Evolutionary conservation across 495 filamentous ascomycete genomes (phyloP).

Genomic region (Xylaria acuta): DNA sequence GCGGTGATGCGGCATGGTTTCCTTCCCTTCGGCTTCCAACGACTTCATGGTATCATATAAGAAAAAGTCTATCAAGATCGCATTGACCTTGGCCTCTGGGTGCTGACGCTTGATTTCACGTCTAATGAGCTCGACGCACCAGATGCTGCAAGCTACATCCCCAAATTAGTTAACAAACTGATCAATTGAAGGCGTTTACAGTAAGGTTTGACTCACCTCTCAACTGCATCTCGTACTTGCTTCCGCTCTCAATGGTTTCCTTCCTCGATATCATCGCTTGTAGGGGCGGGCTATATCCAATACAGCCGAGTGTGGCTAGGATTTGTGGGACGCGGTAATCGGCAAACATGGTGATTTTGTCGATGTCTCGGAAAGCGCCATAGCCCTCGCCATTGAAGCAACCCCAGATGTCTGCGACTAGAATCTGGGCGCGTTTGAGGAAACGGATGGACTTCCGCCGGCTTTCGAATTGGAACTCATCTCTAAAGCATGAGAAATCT

Average conservation of each 20-base stretch:
- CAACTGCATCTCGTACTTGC: constrained; percentile 85
- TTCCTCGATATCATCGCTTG: constrained; percentile 68
- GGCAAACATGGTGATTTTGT: constrained; percentile 97
- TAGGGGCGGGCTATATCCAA: constrained; percentile 81
- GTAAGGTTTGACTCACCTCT: constrained; percentile 62
- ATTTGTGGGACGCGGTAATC: constrained; percentile 98
- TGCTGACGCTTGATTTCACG: constrained; percentile 78
- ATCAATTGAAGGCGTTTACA: not conserved
- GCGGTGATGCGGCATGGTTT: constrained; percentile 85
- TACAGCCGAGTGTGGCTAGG: constrained; percentile 79
- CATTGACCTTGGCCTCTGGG: constrained; percentile 77
- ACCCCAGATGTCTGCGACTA: constrained; percentile 94
- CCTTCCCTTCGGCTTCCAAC: constrained; percentile 65
- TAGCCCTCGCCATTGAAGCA: constrained; percentile 83
- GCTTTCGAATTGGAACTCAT: constrained; percentile 75
- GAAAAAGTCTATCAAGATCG: constrained; percentile 94
- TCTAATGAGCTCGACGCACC: constrained; percentile 89
- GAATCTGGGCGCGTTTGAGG: constrained; percentile 92
- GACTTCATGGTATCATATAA: constrained; percentile 93
- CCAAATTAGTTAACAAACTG: not conserved
- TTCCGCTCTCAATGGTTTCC: constrained; percentile 70
- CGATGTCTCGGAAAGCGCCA: constrained; percentile 88
- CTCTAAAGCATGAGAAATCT: constrained; percentile 85
- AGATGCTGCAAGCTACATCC: constrained; percentile 76
- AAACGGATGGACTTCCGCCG: constrained; percentile 73